Evolutionary conservation across 495 filamentous ascomycete species (phyloP).

Genomic region (Neurospora pannonica): DNA sequence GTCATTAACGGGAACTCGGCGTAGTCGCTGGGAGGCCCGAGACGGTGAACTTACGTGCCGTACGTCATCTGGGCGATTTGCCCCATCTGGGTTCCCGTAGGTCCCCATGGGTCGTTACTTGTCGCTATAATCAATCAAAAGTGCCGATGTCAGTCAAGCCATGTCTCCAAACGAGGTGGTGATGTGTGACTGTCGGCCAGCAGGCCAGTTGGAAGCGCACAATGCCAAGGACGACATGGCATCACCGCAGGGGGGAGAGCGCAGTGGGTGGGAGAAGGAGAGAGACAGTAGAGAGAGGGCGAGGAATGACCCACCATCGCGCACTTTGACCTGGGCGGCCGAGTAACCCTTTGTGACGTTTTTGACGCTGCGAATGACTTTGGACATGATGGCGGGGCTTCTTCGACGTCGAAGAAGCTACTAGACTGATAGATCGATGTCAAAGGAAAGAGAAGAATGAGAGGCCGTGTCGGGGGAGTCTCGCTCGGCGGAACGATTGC

Average conservation of each 20-base stretch:
- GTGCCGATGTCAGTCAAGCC: neutral
- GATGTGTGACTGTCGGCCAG: constrained; percentile 10
- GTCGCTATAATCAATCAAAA: constrained; percentile 55
- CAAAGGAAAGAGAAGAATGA: neutral
- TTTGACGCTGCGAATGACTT: constrained; percentile 95
- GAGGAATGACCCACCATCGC: constrained; percentile 70
- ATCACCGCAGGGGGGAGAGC: neutral
- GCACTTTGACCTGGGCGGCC: constrained; percentile 93
- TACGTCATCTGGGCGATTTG: constrained; percentile 97
- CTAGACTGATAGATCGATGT: neutral
- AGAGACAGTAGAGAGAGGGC: neutral
- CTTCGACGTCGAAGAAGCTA: neutral
- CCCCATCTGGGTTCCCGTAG: constrained; percentile 96
- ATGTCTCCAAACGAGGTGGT: neutral
- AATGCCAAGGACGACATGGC: neutral
- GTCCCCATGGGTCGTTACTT: constrained; percentile 98
- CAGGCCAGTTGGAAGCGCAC: neutral
- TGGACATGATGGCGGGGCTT: constrained; percentile 62
- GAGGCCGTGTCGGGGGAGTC: neutral
- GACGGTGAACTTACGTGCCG: constrained; percentile 62
- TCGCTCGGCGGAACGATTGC: neutral
- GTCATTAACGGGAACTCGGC: neutral
- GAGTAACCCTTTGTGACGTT: constrained; percentile 99
- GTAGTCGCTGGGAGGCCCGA: constrained; percentile 7
- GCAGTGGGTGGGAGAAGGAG: neutral